These are phyloP conservation scores for Puccinia novopanici DNA, from an alignment of 1,284 basidiomycete genomes.

Conservation along the genomic window DNA sequence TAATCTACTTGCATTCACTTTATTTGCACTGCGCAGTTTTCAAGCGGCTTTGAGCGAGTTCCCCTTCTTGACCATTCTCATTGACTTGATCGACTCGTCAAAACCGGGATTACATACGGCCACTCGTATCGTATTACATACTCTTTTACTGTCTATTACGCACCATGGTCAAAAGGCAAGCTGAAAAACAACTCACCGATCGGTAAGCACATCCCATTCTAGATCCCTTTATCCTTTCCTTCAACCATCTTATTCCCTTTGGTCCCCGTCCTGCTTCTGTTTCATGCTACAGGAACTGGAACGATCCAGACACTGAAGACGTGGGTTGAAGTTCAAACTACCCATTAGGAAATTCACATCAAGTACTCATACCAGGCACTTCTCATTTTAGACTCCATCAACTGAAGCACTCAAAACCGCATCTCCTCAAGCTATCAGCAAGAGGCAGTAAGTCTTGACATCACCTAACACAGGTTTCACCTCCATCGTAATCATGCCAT, in stretches of 20 bases:
- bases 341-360: background rate
- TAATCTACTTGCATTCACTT: no score
- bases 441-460: slow-evolving; percentile 29
- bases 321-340: background rate
- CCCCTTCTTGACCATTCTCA: background rate
- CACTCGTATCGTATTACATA: background rate
- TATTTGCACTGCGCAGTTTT: no score
- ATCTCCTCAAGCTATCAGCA: slow-evolving; percentile 34
- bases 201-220: background rate
- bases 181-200: slow-evolving; percentile 44
- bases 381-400: background rate
- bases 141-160: background rate
- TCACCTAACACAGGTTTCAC: no score
- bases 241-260: no score
- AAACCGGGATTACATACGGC: background rate
- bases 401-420: slow-evolving; percentile 29
- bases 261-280: background rate
- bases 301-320: slow-evolving; percentile 30
- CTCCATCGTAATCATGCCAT: background rate
- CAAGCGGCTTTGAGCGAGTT: background rate
- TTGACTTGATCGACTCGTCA: background rate
- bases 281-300: slow-evolving; percentile 18
- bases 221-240: background rate
- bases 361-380: background rate
- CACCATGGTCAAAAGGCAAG: slow-evolving; percentile 43